A percentile compares a stretch with the other conserved stretches of the same genome.
These are phyloP conservation scores for Phytopythium chamaehyphon DNA, from an alignment of 352 stramenopile genomes.

Conservation along the genomic window DNA sequence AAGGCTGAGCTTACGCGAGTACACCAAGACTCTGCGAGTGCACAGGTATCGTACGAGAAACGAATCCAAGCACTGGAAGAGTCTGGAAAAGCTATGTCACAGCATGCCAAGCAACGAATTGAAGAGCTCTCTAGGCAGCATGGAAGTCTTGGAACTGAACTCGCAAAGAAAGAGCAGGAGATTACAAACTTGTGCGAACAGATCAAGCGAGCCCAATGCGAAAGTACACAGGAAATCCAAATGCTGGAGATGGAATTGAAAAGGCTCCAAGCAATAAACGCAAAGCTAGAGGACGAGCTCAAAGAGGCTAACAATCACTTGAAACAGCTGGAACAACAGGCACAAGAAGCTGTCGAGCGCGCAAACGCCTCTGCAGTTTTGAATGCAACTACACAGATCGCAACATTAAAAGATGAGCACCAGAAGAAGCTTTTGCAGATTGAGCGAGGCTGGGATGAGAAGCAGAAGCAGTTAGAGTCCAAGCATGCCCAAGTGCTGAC, in stretches of 20 bases:
- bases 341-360: slow-evolving; percentile 15
- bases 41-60: slow-evolving; percentile 6
- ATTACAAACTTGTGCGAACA: neutral
- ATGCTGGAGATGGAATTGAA: slow-evolving; percentile 3
- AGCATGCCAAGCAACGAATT: slow-evolving; percentile 10
- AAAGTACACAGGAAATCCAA: neutral
- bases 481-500: neutral
- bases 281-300: slow-evolving; percentile 18
- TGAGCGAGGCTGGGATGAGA: neutral
- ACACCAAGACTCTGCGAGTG: slow-evolving; percentile 19
- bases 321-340: slow-evolving; percentile 13
- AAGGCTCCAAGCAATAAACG: neutral
- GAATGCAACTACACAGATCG: neutral
- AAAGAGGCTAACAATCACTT: slow-evolving; percentile 9
- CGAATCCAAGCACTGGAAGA: slow-evolving; percentile 19
- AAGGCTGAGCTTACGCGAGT: slow-evolving; percentile 21
- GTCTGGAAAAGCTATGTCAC: slow-evolving; percentile 10
- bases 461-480: neutral
- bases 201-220: neutral
- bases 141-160: neutral
- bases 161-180: neutral
- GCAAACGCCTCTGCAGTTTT: neutral
- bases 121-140: slow-evolving; percentile 10
- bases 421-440: neutral
- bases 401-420: neutral